Conservation (phyloP, 2,329 filamentous ascomycete species). For the Stemphylium vesicarium region DNA sequence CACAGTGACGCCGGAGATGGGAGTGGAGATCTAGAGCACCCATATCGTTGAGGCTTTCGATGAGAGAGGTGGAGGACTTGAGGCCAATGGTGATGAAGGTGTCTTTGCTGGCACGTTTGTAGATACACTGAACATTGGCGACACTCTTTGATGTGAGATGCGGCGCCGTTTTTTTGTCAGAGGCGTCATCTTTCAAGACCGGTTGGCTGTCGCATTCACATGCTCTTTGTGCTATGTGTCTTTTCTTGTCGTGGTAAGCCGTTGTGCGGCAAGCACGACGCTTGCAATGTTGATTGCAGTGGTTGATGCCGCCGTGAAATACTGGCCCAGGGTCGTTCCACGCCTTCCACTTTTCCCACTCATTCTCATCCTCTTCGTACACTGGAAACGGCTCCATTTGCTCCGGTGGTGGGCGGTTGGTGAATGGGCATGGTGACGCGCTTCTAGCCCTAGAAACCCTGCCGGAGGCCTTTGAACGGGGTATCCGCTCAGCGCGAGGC, state of each 20-base stretch:
- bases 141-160: neutral
- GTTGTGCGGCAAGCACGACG: neutral
- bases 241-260: neutral
- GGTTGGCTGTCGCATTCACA: neutral
- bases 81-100: neutral
- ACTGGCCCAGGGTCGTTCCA: neutral
- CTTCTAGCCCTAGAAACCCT: neutral
- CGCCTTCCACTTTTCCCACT: neutral
- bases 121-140: neutral
- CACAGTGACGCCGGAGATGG: neutral
- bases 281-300: neutral
- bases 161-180: neutral
- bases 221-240: neutral
- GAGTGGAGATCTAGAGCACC: neutral
- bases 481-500: neutral
- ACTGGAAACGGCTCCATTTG: neutral
- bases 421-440: neutral
- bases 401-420: neutral
- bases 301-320: too few species aligned
- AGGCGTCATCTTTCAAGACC: neutral
- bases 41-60: neutral
- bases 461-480: neutral
- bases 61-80: neutral
- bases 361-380: neutral
- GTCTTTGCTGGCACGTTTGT: neutral